Conservation (phyloP, 805 yeast species). For the Starmera pachycereana region DNA sequence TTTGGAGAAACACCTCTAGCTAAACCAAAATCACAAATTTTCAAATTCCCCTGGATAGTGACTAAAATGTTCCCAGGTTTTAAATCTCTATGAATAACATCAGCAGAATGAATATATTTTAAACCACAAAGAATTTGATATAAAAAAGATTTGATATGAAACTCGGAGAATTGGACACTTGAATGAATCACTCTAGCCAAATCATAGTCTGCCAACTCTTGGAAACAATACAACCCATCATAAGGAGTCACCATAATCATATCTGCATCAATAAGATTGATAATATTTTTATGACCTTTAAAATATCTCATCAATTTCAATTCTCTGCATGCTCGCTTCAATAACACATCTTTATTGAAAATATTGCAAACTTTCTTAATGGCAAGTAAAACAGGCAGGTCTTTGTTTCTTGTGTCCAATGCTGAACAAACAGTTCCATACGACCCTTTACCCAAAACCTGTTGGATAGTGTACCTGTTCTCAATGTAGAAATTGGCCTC, state of each 20-base stretch:
- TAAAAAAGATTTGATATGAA: constrained; percentile 63
- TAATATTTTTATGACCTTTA: constrained; percentile 78
- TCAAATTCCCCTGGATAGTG: constrained; percentile 60
- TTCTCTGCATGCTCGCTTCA: constrained; percentile 79
- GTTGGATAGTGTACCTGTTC: constrained; percentile 44
- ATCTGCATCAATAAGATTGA: constrained; percentile 65
- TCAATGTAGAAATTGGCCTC: constrained; percentile 54
- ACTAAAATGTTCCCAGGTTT: constrained; percentile 87
- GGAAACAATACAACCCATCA: constrained; percentile 84
- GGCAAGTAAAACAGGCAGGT: constrained; percentile 38
- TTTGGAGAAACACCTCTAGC: constrained; percentile 60
- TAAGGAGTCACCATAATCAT: constrained; percentile 54
- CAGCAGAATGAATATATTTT: constrained; percentile 84
- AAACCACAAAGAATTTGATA: constrained; percentile 83
- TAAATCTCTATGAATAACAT: constrained; percentile 84
- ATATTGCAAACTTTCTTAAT: constrained; percentile 73
- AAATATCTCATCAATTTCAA: constrained; percentile 71
- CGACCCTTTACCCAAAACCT: constrained; percentile 71
- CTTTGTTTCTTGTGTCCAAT: constrained; percentile 31
- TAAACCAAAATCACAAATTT: constrained; percentile 89
- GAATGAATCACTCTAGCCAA: constrained; percentile 74
- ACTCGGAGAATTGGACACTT: constrained; percentile 68
- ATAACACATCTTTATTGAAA: constrained; percentile 51
- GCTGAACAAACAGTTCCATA: constrained; percentile 84
- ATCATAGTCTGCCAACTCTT: constrained; percentile 78